Conservation (phyloP, 169 alveolate species). For the Eimeria sp. region DNA sequence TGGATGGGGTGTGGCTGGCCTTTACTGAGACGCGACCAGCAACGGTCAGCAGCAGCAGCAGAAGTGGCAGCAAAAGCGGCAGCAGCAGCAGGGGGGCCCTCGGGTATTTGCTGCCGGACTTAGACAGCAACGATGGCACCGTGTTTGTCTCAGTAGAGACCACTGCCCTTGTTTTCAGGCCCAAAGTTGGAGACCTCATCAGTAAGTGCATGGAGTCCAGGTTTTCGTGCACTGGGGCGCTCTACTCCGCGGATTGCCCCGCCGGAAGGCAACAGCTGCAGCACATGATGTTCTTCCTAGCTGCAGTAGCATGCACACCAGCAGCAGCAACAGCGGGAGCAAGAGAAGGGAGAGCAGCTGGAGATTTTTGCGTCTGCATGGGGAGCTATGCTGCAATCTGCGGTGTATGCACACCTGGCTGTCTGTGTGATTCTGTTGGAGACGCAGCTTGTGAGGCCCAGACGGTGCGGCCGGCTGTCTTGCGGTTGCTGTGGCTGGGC, state of each 20-base stretch:
- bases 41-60: slow-evolving; percentile 21
- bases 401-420: background rate
- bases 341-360: too few relatives aligned
- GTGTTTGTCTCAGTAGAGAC: slow-evolving; percentile 42
- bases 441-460: slow-evolving; percentile 31
- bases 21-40: slow-evolving; percentile 49
- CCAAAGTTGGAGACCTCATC: slow-evolving; percentile 51
- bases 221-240: background rate
- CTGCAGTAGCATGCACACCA: slow-evolving; percentile 7
- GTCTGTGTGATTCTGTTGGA: background rate
- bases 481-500: slow-evolving; percentile 65
- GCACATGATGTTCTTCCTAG: background rate
- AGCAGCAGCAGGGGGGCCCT: slow-evolving; percentile 50
- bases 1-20: slow-evolving; percentile 64
- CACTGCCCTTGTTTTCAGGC: slow-evolving; percentile 25
- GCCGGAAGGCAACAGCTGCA: background rate
- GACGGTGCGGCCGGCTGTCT: slow-evolving; percentile 58
- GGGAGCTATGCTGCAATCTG: too few relatives aligned
- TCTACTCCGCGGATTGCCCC: background rate
- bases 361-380: too few relatives aligned
- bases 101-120: slow-evolving; percentile 54
- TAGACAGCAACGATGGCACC: slow-evolving; percentile 55
- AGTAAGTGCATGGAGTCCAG: slow-evolving; percentile 10
- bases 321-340: background rate
- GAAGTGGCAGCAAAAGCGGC: background rate